Evolutionary conservation across 2,329 filamentous ascomycete genomes (phyloP).

Genomic region (Pseudogymnoascus destructans): DNA sequence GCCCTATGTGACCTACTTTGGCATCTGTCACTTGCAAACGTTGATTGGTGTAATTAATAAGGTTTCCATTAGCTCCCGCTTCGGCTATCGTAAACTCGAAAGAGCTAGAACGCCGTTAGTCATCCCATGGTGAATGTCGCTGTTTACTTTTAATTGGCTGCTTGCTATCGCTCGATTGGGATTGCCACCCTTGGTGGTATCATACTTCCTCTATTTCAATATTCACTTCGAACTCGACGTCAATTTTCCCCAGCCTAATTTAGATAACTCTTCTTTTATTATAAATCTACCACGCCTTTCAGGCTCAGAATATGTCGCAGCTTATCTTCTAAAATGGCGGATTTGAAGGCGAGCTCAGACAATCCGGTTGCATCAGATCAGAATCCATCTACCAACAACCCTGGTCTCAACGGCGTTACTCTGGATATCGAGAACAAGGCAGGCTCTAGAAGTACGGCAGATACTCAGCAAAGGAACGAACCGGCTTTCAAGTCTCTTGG

Average conservation of each 20-base stretch:
- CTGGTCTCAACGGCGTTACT: background rate
- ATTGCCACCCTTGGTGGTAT: background rate
- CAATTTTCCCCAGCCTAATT: background rate
- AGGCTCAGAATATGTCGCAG: background rate
- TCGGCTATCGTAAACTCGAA: background rate
- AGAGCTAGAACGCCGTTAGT: background rate
- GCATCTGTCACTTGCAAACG: background rate
- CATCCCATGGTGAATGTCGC: background rate
- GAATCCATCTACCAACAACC: background rate
- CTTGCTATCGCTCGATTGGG: background rate
- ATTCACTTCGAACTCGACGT: background rate
- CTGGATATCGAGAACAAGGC: background rate
- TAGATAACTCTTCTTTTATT: background rate
- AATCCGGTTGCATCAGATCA: background rate
- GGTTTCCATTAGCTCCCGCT: background rate
- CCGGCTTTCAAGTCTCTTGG: conserved; percentile 26
- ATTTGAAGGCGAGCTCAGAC: background rate
- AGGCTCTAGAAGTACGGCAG: background rate
- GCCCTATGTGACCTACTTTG: background rate
- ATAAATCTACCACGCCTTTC: background rate
- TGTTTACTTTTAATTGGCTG: background rate
- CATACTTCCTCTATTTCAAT: background rate
- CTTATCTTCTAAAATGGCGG: background rate
- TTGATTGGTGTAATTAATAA: background rate
- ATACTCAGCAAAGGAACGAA: background rate